Evolutionary conservation across 768 basidiomycete genomes (phyloP), one percentile per base, ranked within the genome.

Genomic region (Boletus sp.): DNA sequence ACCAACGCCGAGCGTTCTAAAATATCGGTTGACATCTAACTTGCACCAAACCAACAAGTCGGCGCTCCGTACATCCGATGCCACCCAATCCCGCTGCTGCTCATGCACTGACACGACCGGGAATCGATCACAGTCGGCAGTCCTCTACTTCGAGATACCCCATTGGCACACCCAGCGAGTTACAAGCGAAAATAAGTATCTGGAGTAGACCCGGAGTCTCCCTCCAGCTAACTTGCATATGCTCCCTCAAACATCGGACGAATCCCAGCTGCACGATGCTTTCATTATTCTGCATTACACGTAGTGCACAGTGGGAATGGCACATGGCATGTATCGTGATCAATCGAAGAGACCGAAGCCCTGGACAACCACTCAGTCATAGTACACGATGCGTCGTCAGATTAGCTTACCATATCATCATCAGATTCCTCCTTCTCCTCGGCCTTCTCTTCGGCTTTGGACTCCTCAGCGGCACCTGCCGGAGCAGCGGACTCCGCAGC

Each of bases 281-380:
- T 47, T 59, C 50, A 62, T 58, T 58, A 52, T 47, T 53, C 51
- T 61, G 55, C 58, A 62, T 57, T 73, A 71, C 57, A 71, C 51
- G 50, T 54, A 39, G 58, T 48, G 56, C 60, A 54, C 45, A 48
- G 46, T 24, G 30, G 28, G 52, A 18, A 50, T 29, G 48, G 49
- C 65, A 72, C 56, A 50, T 59, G 47, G n/a, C 39, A 57, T 35
- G 52, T 35, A 24, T 60, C 37, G 54, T 55, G 59, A 60, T 72
- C 72, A 94, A 76, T 94, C 93, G 77, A 96, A 96, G 56, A 96
- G 83, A 79, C 94, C 92, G 73, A 96, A 92, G 81, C 94, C 94
- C 92, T 90, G 65, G 0, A 66, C 35, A 41, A 63, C 55, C 30
- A 45, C 30, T 56, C 52, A 55, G 56, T 46, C 28, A 37, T 28